These are phyloP conservation scores for Pleurotus sapidus DNA, from an alignment of 768 basidiomycete species.

Conservation along the genomic window DNA sequence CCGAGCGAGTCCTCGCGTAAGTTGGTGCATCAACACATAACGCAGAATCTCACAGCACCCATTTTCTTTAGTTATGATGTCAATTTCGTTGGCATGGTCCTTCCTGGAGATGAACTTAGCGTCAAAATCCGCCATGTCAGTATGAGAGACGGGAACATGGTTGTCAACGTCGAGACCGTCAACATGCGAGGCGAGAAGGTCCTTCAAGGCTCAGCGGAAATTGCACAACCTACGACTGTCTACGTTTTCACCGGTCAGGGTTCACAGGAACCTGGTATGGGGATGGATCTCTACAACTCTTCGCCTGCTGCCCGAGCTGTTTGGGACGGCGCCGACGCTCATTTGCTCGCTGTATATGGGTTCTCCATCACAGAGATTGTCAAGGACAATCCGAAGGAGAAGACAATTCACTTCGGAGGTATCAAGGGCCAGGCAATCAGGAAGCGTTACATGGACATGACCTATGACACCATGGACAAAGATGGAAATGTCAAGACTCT, in stretches of 20 bases:
- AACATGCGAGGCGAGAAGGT: conserved; percentile 90
- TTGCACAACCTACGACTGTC: conserved; percentile 87
- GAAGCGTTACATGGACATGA: conserved; percentile 99
- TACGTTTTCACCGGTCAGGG: conserved; percentile 99
- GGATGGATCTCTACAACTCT: conserved; percentile 94
- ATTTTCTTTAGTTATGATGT: conserved; percentile 72
- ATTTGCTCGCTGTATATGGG: conserved; percentile 92
- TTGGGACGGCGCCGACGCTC: conserved; percentile 95
- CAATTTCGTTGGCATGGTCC: conserved; percentile 95
- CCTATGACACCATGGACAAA: conserved; percentile 95
- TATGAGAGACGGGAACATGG: conserved; percentile 92
- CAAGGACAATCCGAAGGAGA: conserved; percentile 96
- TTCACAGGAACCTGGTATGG: conserved; percentile 98
- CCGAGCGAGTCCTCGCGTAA: conserved; percentile 85
- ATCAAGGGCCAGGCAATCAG: conserved; percentile 98
- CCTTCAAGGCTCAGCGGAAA: conserved; percentile 88
- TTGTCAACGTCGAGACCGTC: conserved; percentile 83
- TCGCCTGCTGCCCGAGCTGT: conserved; percentile 95
- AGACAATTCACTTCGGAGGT: conserved; percentile 99
- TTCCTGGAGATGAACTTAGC: conserved; percentile 82
- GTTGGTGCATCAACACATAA: conserved; percentile 26
- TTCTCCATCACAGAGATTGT: conserved; percentile 99
- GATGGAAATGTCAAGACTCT: conserved; percentile 95
- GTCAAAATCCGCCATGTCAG: conserved; percentile 88
- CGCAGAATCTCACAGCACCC: conserved; percentile 4